These are phyloP conservation scores for Cryptococcus wingfieldii DNA, from an alignment of 1,284 basidiomycete genomes.

Conservation along the genomic window DNA sequence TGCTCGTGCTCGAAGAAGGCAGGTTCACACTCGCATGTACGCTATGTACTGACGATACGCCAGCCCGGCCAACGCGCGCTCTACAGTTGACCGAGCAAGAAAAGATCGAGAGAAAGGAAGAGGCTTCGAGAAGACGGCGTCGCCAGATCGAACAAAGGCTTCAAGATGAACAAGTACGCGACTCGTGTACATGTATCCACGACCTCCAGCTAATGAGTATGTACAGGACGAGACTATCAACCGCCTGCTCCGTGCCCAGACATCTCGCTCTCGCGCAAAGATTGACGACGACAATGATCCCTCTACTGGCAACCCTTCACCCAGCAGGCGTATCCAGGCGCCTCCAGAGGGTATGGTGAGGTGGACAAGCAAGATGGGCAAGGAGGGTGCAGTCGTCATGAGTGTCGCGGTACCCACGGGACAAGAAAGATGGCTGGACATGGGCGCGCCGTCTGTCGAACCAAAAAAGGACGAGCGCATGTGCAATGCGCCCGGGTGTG, in stretches of 20 bases:
- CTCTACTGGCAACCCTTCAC: slow-evolving; percentile 40
- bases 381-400: slow-evolving; percentile 17
- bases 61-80: slow-evolving; percentile 58
- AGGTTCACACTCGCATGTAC: neutral
- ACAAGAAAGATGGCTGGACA: slow-evolving; percentile 29
- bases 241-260: slow-evolving; percentile 80
- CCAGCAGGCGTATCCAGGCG: slow-evolving; percentile 5
- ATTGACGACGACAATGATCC: slow-evolving; percentile 53
- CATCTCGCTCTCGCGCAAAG: slow-evolving; percentile 60
- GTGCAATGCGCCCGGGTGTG: slow-evolving; percentile 56
- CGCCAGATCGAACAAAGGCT: slow-evolving; percentile 84
- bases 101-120: slow-evolving; percentile 71
- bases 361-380: slow-evolving; percentile 16
- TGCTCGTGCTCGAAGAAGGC: slow-evolving; percentile 23
- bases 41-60: neutral
- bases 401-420: slow-evolving; percentile 27
- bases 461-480: slow-evolving; percentile 4
- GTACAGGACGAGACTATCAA: slow-evolving; percentile 71
- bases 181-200: neutral
- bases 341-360: slow-evolving; percentile 50
- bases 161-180: slow-evolving; percentile 79
- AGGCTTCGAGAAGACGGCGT: slow-evolving; percentile 77
- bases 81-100: slow-evolving; percentile 72
- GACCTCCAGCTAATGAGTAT: slow-evolving; percentile 1
- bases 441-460: slow-evolving; percentile 1